These are phyloP conservation scores for Carex kokanica DNA, from an alignment of 176 grass and related monocot species.

Conservation along the genomic window DNA sequence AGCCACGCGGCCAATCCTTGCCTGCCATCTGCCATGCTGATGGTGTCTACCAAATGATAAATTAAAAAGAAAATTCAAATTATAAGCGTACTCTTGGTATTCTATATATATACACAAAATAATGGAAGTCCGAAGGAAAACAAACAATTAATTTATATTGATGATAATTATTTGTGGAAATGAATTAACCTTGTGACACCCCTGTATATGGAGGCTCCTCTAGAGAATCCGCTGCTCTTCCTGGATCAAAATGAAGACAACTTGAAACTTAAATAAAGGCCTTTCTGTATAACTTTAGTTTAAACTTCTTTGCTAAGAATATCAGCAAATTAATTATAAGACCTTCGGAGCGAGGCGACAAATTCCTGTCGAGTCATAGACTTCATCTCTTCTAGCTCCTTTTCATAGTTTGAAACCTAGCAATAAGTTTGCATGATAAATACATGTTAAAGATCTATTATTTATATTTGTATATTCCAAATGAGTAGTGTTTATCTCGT, in stretches of 20 bases:
- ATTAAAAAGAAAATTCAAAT: neutral
- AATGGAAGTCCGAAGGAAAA: neutral
- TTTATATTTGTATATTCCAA: neutral
- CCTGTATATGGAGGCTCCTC: constrained; percentile 95
- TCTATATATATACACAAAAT: neutral
- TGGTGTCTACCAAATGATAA: constrained; percentile 54
- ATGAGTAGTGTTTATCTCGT: neutral
- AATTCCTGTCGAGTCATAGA: constrained; percentile 93
- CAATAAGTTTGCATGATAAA: neutral
- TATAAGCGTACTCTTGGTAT: neutral
- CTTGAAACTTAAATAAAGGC: constrained; percentile 17
- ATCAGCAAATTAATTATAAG: neutral
- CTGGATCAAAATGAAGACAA: constrained; percentile 34
- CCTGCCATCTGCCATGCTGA: constrained; percentile 93
- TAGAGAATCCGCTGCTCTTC: constrained; percentile 95
- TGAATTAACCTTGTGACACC: constrained; percentile 72
- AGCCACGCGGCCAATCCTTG: constrained; percentile 87
- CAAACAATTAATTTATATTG: neutral
- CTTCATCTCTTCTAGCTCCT: constrained; percentile 92
- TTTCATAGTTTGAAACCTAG: constrained; percentile 71
- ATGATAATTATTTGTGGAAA: constrained; percentile 16
- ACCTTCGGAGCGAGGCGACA: constrained; percentile 88
- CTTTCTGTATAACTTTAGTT: neutral
- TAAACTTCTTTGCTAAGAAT: neutral
- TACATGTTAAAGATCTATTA: neutral